Evolutionary conservation across 768 basidiomycete species (phyloP), one percentile per base, ranked within the genome.

Genomic region (Russula earlei): DNA sequence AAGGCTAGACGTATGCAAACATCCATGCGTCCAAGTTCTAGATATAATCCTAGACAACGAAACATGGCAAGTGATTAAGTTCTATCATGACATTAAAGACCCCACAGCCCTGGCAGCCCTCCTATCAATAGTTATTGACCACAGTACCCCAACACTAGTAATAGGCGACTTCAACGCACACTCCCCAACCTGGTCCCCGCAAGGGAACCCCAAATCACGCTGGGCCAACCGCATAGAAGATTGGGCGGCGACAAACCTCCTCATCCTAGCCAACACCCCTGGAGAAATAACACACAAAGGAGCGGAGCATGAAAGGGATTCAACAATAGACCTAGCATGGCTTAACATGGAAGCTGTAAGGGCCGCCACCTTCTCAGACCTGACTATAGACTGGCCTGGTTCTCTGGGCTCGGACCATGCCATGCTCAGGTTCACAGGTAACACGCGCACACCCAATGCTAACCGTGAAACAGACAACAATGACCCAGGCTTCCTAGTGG

Each of bases 361-460:
- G 2, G 0, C 9, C 1, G 7, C 10, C 19, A 33, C 29, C 9
- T 47, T 47, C 19, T 12, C 45, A 0, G 12, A 29, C 0, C 43
- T 47, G 4, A 3, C 12, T 6, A 2, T 47, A 0, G 45, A 47
- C 31, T 47, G 45, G 45, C 10, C 19, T 12, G 45, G 29, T 2
- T 31, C 25, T 8, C 10, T 45, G 3, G 43, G 43, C 0, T 45
- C 43, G 0, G 43, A 45, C n/a, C 43, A 45, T 5, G 17, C 43
- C 17, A 27, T 45, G 25, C 25, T 45, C 15, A 15, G 3, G 6
- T 4, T 44, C 24, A 6, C 43, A 3, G 43, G 43, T 11, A 22
- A 27, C 1, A 15, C 43, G 0, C 2, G 0, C 10, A n/a, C 2
- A 1, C 8, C 31, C 19, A 12, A 6, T n/a, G 0, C 4, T 0